phyloP scores from a whole-genome alignment of 768 basidiomycete species.

The Arthromyces matolae region DNA sequence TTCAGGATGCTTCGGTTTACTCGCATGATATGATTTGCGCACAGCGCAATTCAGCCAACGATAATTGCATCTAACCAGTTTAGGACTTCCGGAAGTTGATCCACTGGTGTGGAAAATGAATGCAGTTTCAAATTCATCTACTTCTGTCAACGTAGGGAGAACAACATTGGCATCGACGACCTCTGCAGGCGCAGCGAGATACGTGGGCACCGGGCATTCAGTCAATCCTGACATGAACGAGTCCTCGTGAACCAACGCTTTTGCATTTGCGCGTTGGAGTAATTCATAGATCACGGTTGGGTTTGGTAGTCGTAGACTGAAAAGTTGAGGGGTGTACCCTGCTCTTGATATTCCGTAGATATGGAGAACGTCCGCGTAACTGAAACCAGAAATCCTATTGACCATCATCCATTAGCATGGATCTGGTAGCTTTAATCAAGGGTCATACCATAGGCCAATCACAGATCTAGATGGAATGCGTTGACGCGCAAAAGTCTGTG shows the following conservation, averaged over 20 bases:
- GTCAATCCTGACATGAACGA: slow-evolving; percentile 44
- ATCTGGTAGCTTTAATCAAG: too few relatives aligned
- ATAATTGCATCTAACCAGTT: slow-evolving; percentile 69
- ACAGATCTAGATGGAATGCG: slow-evolving; percentile 54
- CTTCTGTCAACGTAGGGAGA: slow-evolving; percentile 30
- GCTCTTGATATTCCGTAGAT: slow-evolving; percentile 75
- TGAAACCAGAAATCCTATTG: slow-evolving; percentile 74
- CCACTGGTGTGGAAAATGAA: slow-evolving; percentile 81
- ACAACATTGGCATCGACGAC: slow-evolving; percentile 33
- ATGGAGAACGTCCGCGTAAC: slow-evolving; percentile 66
- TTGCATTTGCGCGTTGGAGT: slow-evolving; percentile 55
- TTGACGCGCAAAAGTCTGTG: slow-evolving; percentile 39
- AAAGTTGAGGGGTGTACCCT: slow-evolving; percentile 73
- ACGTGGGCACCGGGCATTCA: slow-evolving; percentile 46
- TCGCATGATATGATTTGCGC: slow-evolving; percentile 51
- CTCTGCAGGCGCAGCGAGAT: slow-evolving; percentile 40
- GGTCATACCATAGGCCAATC: slow-evolving; percentile 67
- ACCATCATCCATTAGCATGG: too few relatives aligned
- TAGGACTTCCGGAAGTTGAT: slow-evolving; percentile 80
- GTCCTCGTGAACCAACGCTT: slow-evolving; percentile 61
- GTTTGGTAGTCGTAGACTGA: slow-evolving; percentile 75
- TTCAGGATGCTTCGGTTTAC: slow-evolving; percentile 43
- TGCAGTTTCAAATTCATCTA: slow-evolving; percentile 43
- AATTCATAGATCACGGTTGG: slow-evolving; percentile 69
- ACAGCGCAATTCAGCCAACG: slow-evolving; percentile 62